Conservation (phyloP, 192 early-diverging fungal genomes). For the Spizellomyces sp. region DNA sequence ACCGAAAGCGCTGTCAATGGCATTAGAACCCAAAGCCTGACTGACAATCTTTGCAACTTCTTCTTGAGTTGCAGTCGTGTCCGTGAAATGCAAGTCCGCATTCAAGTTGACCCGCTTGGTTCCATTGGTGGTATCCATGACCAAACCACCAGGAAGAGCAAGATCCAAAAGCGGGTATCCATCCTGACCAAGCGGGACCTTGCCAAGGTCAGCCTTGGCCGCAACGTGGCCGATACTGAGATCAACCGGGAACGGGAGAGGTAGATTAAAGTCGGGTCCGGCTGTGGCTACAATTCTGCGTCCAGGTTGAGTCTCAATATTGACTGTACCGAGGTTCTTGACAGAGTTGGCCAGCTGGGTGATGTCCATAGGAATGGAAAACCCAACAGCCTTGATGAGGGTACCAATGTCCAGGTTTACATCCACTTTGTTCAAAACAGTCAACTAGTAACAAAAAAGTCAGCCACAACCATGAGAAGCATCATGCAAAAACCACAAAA, state of each 20-base stretch:
- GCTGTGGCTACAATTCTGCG: background rate
- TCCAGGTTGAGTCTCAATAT: conserved; percentile 10
- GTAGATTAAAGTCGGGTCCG: conserved; percentile 25
- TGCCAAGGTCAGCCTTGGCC: conserved; percentile 6
- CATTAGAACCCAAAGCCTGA: conserved; percentile 20
- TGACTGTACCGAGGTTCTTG: conserved; percentile 19
- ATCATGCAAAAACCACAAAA: background rate
- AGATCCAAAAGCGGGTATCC: conserved; percentile 25
- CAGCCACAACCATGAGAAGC: background rate
- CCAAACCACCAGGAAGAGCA: conserved; percentile 16
- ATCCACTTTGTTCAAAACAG: conserved; percentile 28
- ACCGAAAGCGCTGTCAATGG: conserved; percentile 14
- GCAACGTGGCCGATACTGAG: conserved; percentile 31
- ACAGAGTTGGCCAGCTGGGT: conserved; percentile 1
- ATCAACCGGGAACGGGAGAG: conserved; percentile 35
- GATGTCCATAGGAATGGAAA: conserved; percentile 12
- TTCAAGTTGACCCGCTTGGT: conserved; percentile 4
- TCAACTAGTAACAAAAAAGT: background rate
- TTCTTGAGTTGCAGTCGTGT: conserved; percentile 27
- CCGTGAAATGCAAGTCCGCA: conserved; percentile 26
- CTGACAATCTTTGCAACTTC: conserved; percentile 27
- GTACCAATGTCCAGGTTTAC: conserved; percentile 8
- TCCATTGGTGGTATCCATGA: conserved; percentile 9
- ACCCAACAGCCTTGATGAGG: conserved; percentile 18
- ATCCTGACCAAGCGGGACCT: conserved; percentile 6